A percentile compares a stretch with the other conserved stretches of the same genome.
Conservation (phyloP, 768 basidiomycete species). For the Suillus tomentosus region DNA sequence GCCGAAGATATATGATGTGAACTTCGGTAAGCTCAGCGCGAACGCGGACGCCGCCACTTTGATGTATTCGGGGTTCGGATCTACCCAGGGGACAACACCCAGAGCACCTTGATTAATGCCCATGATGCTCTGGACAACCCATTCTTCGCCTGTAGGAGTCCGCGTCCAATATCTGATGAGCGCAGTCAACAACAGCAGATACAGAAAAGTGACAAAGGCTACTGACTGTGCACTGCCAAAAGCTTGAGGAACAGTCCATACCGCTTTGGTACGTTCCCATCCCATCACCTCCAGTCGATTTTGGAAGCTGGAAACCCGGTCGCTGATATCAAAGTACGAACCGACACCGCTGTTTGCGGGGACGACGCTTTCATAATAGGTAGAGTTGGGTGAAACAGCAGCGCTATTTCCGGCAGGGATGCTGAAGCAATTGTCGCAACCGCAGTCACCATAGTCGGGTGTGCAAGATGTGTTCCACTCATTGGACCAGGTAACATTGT, state of each 20-base stretch:
- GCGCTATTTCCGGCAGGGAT: conserved; percentile 42
- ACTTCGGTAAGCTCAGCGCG: conserved; percentile 45
- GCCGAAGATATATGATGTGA: conserved; percentile 49
- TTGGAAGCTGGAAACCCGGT: conserved; percentile 65
- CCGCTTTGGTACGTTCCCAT: conserved; percentile 66
- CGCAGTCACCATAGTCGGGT: conserved; percentile 68
- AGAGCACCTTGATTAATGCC: conserved; percentile 72
- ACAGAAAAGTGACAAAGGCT: background rate
- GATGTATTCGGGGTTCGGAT: conserved; percentile 55
- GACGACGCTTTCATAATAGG: conserved; percentile 21
- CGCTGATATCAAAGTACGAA: conserved; percentile 65
- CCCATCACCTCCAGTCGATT: conserved; percentile 62
- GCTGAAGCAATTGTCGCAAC: conserved; percentile 63
- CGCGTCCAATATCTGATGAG: conserved; percentile 58
- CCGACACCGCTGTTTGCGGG: conserved; percentile 35
- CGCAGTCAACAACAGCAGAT: conserved; percentile 26
- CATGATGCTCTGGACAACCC: conserved; percentile 62
- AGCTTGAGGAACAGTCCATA: conserved; percentile 82
- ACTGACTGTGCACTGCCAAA: conserved; percentile 55
- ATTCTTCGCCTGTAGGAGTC: conserved; percentile 69
- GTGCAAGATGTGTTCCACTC: conserved; percentile 67
- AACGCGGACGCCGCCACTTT: conserved; percentile 52
- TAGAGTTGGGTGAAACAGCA: conserved; percentile 29
- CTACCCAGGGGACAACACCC: conserved; percentile 52
- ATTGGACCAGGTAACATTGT: conserved; percentile 64